phyloP scores from a whole-genome alignment of 2,329 filamentous ascomycete genomes.

The Stachybotrys echinatus region DNA sequence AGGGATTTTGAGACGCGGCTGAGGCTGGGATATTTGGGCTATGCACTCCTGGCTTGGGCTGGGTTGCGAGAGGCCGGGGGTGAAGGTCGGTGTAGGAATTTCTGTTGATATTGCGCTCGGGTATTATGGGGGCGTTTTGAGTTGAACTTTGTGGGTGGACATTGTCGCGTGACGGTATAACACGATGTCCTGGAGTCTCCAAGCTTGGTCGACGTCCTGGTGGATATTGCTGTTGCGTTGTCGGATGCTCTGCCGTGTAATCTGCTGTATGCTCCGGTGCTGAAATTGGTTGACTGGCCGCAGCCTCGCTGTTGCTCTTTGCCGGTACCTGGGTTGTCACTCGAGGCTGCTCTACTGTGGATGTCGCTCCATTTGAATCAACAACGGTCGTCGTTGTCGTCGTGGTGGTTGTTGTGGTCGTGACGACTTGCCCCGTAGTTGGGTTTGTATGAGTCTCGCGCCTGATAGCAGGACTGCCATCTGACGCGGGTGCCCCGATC shows the following conservation, averaged over 20 bases:
- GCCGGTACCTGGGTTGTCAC: conserved; percentile 13
- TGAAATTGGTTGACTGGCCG: conserved; percentile 4
- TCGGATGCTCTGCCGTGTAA: conserved; percentile 3
- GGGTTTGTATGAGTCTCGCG: conserved; percentile 11
- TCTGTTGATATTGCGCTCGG: conserved; percentile 9
- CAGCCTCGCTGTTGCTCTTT: conserved; percentile 8
- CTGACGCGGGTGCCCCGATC: not conserved
- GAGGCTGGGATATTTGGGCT: too few species aligned
- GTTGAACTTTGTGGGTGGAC: conserved; percentile 2
- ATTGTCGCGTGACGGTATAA: conserved; percentile 14
- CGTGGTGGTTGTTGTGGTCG: conserved; percentile 12
- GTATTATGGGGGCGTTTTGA: conserved; percentile 8
- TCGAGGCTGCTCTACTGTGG: conserved; percentile 13
- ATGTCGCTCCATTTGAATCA: conserved; percentile 14
- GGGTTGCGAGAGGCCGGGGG: conserved; percentile 6
- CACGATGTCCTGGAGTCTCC: conserved; percentile 14
- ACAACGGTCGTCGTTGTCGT: conserved; percentile 23
- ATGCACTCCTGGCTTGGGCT: too few species aligned
- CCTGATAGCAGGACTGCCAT: conserved; percentile 8
- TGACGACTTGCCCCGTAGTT: conserved; percentile 16
- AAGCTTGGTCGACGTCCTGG: conserved; percentile 13
- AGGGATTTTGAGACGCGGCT: too few species aligned
- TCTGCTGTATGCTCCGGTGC: too few species aligned
- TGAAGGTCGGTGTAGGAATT: conserved; percentile 1
- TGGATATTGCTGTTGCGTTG: conserved; percentile 2